These are phyloP conservation scores for Suhomyces kunorum DNA, from an alignment of 1,139 yeast genomes.

Conservation along the genomic window DNA sequence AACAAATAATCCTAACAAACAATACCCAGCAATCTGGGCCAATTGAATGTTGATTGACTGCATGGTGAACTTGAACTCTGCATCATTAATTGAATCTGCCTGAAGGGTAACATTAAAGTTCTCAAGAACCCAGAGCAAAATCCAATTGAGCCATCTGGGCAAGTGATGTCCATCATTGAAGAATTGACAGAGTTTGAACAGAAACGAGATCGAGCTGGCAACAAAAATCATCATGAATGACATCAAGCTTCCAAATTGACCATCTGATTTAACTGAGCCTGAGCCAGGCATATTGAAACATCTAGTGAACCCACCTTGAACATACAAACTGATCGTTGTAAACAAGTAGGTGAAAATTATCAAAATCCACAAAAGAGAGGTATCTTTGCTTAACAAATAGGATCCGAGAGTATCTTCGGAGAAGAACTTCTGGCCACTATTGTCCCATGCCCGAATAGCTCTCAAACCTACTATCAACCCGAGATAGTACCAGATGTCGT, in stretches of 20 bases:
- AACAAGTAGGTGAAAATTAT: slow-evolving; percentile 42
- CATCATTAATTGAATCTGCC: slow-evolving; percentile 6
- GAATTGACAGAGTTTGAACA: slow-evolving; percentile 61
- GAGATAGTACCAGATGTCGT: slow-evolving; percentile 18
- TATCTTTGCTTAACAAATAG: slow-evolving; percentile 38
- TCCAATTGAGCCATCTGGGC: slow-evolving; percentile 38
- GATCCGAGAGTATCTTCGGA: slow-evolving; percentile 47
- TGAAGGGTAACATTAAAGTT: slow-evolving; percentile 22
- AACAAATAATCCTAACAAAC: slow-evolving; percentile 22
- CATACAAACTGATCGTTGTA: slow-evolving; percentile 24
- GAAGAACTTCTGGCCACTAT: slow-evolving; percentile 80
- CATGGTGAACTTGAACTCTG: slow-evolving; percentile 27
- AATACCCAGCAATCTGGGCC: slow-evolving; percentile 26
- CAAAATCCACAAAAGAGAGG: slow-evolving; percentile 50
- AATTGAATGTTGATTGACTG: slow-evolving; percentile 31
- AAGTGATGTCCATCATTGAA: slow-evolving; percentile 53
- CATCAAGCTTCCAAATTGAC: slow-evolving; percentile 28
- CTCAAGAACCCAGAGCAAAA: slow-evolving; percentile 35
- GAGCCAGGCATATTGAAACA: slow-evolving; percentile 15
- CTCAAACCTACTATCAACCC: slow-evolving; percentile 49
- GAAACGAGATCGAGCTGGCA: slow-evolving; percentile 42
- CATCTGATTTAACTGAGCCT: slow-evolving; percentile 13
- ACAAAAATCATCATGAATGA: slow-evolving; percentile 45
- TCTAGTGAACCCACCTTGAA: slow-evolving; percentile 31
- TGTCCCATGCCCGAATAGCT: slow-evolving; percentile 80